phyloP scores from a whole-genome alignment of 2,329 filamentous ascomycete genomes.

The Samsoniella hepiali region DNA sequence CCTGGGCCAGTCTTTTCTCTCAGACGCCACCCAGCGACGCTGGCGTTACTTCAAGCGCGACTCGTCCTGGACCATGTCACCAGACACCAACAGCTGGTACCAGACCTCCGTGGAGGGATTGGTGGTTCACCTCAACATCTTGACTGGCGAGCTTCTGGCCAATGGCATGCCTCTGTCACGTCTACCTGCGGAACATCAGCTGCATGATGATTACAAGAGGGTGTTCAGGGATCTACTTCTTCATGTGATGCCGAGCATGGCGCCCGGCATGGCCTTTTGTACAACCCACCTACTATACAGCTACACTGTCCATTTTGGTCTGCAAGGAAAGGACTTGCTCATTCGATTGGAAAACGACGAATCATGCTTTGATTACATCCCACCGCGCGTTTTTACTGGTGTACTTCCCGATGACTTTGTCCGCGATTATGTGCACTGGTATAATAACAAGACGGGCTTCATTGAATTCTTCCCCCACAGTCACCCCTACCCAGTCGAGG shows the following conservation, averaged over 20 bases:
- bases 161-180: slow-evolving; percentile 47
- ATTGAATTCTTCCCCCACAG: slow-evolving; percentile 26
- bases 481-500: neutral
- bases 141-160: slow-evolving; percentile 51
- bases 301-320: slow-evolving; percentile 36
- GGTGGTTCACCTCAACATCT: slow-evolving; percentile 45
- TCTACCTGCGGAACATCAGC: slow-evolving; percentile 44
- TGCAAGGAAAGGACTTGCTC: slow-evolving; percentile 28
- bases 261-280: slow-evolving; percentile 40
- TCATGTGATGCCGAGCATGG: slow-evolving; percentile 41
- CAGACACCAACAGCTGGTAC: neutral
- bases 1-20: neutral
- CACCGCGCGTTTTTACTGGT: slow-evolving; percentile 27
- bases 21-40: neutral
- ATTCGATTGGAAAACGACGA: slow-evolving; percentile 28
- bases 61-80: neutral
- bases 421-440: slow-evolving; percentile 44
- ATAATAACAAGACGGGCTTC: slow-evolving; percentile 28
- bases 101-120: slow-evolving; percentile 17
- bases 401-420: slow-evolving; percentile 38
- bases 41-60: neutral
- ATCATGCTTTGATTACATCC: slow-evolving; percentile 30
- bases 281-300: slow-evolving; percentile 30
- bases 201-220: slow-evolving; percentile 35
- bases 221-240: slow-evolving; percentile 44